Evolutionary conservation across 352 stramenopile genomes (phyloP).

Genomic region (Phytophthora syringae): DNA sequence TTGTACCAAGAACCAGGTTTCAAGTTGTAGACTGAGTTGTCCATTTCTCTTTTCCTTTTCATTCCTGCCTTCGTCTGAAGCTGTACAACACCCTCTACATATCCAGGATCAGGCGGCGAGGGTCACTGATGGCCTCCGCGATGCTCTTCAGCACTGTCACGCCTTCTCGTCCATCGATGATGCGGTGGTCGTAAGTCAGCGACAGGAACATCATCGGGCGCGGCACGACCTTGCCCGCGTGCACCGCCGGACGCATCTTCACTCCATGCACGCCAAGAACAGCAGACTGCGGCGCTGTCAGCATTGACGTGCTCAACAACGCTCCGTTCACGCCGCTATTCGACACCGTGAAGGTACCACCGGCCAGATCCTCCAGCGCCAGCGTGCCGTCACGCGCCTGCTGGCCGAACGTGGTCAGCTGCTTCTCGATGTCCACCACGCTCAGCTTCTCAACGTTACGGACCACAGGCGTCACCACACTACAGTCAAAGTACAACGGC

Average conservation of each 20-base stretch:
- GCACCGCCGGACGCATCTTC: slow-evolving; percentile 95
- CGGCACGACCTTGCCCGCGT: slow-evolving; percentile 94
- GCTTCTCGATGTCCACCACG: slow-evolving; percentile 97
- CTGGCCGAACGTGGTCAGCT: slow-evolving; percentile 91
- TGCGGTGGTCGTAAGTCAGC: slow-evolving; percentile 99
- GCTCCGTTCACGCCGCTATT: slow-evolving; percentile 98
- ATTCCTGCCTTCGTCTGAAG: not conserved
- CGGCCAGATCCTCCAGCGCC: slow-evolving; percentile 94
- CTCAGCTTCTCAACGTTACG: slow-evolving; percentile 97
- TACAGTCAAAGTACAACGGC: slow-evolving; percentile 24
- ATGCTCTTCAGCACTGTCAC: slow-evolving; percentile 99
- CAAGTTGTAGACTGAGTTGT: slow-evolving; percentile 22
- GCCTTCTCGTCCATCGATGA: slow-evolving; percentile 99
- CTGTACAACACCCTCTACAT: slow-evolving; percentile 47
- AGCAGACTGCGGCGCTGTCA: slow-evolving; percentile 97
- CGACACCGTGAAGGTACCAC: slow-evolving; percentile 98
- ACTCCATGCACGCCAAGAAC: slow-evolving; percentile 99
- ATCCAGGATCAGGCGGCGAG: slow-evolving; percentile 91
- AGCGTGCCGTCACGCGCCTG: slow-evolving; percentile 72
- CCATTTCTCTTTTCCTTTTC: slow-evolving; percentile 15
- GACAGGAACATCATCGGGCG: slow-evolving; percentile 99
- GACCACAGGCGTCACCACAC: slow-evolving; percentile 98
- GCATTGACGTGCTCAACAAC: slow-evolving; percentile 99
- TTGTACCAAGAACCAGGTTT: slow-evolving; percentile 30
- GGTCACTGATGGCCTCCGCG: slow-evolving; percentile 97